Evolutionary conservation across 2,329 filamentous ascomycete species (phyloP).

Genomic region (Fusarium decemcellulare): DNA sequence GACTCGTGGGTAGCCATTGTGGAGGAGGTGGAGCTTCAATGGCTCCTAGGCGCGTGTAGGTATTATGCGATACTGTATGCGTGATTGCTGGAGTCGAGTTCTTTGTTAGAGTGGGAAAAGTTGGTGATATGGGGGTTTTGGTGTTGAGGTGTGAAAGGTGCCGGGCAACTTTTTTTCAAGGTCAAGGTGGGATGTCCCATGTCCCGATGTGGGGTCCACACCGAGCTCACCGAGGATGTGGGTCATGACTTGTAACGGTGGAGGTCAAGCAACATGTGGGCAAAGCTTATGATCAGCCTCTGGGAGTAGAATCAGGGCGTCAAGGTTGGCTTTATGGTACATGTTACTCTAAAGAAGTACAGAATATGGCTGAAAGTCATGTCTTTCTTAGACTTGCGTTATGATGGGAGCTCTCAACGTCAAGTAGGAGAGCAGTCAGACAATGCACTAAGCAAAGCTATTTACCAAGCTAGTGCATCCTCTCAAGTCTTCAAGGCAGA

Average conservation of each 20-base stretch:
- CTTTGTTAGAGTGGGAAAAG: neutral
- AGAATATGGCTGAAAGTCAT: too few species aligned
- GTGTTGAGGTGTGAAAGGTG: conserved; percentile 37
- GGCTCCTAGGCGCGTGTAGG: neutral
- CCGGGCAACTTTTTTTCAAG: conserved; percentile 45
- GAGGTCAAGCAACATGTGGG: too few species aligned
- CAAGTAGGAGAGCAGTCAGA: too few species aligned
- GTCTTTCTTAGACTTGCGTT: too few species aligned
- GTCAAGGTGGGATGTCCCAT: conserved; percentile 41
- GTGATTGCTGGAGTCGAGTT: neutral
- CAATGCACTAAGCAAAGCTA: too few species aligned
- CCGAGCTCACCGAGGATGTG: conserved; percentile 26
- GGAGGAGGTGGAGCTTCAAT: conserved; percentile 25
- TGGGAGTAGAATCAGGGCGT: too few species aligned
- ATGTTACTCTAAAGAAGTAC: too few species aligned
- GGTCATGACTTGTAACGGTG: neutral
- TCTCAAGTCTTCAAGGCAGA: too few species aligned
- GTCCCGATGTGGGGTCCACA: conserved; percentile 43
- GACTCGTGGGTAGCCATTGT: conserved; percentile 54
- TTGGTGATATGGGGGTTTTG: conserved; percentile 18
- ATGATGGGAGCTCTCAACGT: too few species aligned
- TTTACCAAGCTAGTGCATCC: too few species aligned
- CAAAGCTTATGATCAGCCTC: too few species aligned
- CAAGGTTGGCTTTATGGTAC: too few species aligned
- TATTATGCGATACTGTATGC: neutral